Base-by-base conservation (phyloP, 768 basidiomycete genomes). In the Lentinula lateritia region DNA sequence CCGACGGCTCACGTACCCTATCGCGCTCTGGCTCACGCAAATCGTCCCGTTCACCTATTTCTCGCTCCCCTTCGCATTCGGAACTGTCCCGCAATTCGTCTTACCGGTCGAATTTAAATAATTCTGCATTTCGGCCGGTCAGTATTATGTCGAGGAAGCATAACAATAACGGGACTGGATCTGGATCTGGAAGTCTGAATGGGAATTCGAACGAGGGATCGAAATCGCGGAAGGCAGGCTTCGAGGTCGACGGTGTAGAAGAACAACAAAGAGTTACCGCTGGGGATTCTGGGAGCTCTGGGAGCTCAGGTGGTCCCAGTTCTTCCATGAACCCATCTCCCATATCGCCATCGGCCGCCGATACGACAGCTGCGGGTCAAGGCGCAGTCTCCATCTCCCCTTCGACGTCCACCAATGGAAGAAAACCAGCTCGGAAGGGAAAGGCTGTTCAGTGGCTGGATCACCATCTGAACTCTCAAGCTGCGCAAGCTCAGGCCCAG, bases 361-460 rank as follows among this genome's bases (percentile, higher is more conserved):
- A 46, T 46, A 32, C 42, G 3, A 35, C 38, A n/a, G 7, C 52
- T 48, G 46, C 46, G 46, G 46, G 46, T 20, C 41, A 56, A 18
- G 15, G 32, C 46, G 20, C 58, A 36, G 38, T 13, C 38, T 39
- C 13, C 7, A 39, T 39, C 38, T 5, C 43, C 7, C 28, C 20
- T 34, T 16, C 35, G 10, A 58, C 23, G 9, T n/a, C 58, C 35
- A 20, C 35, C n/a, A 50, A n/a, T 9, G 45, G 45, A 59, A 15
- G 20, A 28, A 59, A 59, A 28, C 23, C 45, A 7, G 20, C 32
- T 15, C 38, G 41, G 5, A 59, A 59, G 35, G 58, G 45, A 46
- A 59, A 59, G n/a, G 58, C 48, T 6, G 58, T 59, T 7, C 58
- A 59, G 42, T 59, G 58, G 58, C n/a, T 59, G n/a, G 58, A 59